These are phyloP conservation scores for Aquilaria agallochum DNA, from an alignment of 441 rosid genomes.

Conservation along the genomic window DNA sequence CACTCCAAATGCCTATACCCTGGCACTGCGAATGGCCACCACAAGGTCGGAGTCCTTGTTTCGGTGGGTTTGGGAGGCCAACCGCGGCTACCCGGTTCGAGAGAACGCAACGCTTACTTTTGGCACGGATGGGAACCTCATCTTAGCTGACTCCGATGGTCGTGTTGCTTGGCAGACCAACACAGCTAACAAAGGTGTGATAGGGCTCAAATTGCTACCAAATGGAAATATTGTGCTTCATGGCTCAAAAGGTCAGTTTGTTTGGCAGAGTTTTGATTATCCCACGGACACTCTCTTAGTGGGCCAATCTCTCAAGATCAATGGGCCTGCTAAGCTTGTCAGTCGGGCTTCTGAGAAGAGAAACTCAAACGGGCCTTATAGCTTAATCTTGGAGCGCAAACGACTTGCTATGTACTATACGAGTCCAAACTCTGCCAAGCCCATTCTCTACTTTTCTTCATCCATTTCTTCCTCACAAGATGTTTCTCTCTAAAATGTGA, in stretches of 20 bases:
- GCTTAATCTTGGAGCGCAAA: conserved; percentile 54
- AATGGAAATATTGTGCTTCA: conserved; percentile 67
- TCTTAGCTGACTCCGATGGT: conserved; percentile 55
- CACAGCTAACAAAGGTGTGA: conserved; percentile 61
- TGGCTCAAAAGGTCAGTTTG: conserved; percentile 39
- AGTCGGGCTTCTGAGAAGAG: conserved; percentile 33
- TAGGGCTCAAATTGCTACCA: conserved; percentile 43
- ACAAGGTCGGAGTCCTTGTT: conserved; percentile 32
- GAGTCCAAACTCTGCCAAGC: conserved; percentile 37
- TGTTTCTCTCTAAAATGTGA: conserved; percentile 16
- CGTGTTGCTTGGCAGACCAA: conserved; percentile 62
- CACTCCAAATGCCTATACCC: conserved; percentile 61
- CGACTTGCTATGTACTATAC: conserved; percentile 41
- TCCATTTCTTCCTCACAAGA: not conserved
- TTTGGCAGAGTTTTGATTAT: conserved; percentile 78
- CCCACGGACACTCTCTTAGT: conserved; percentile 73
- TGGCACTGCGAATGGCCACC: conserved; percentile 57
- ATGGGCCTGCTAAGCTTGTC: conserved; percentile 40
- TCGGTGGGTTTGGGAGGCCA: conserved; percentile 73
- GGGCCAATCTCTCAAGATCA: conserved; percentile 46
- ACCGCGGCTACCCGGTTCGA: conserved; percentile 49
- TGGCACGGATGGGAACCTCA: conserved; percentile 53
- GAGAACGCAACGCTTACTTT: conserved; percentile 54
- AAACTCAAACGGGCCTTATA: conserved; percentile 53
- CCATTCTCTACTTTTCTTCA: conserved; percentile 37